These are phyloP conservation scores for Aureobasidium subglaciale DNA, from an alignment of 2,329 filamentous ascomycete species.

Conservation along the genomic window DNA sequence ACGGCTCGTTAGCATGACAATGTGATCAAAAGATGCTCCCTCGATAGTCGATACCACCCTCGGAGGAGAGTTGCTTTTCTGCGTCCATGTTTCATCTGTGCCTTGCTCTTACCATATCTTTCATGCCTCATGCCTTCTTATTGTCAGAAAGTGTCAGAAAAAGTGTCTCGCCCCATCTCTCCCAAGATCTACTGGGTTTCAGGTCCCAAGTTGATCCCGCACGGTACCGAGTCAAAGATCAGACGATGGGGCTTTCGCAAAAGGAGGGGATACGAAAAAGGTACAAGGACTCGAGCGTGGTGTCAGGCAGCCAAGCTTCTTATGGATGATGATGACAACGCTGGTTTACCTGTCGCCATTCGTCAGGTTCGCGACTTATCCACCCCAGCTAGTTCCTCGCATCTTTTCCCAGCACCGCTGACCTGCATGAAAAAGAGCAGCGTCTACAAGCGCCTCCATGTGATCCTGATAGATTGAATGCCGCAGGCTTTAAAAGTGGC, in stretches of 20 bases:
- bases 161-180: neutral
- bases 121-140: neutral
- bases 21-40: neutral
- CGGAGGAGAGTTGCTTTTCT: slow-evolving; percentile 4
- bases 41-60: slow-evolving; percentile 1
- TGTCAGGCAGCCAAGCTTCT: slow-evolving; percentile 7
- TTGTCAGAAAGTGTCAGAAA: slow-evolving; percentile 3
- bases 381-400: neutral
- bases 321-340: neutral
- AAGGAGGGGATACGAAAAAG: slow-evolving; percentile 5
- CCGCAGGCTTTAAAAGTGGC: neutral
- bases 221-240: neutral
- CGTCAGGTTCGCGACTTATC: neutral
- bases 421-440: slow-evolving; percentile 3
- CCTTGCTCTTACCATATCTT: slow-evolving; percentile 6
- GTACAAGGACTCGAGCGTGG: slow-evolving; percentile 10
- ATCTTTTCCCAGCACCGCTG: neutral
- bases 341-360: neutral
- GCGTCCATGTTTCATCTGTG: slow-evolving; percentile 3
- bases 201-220: neutral
- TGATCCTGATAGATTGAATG: neutral
- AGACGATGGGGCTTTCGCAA: neutral
- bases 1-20: slow-evolving; percentile 11
- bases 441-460: neutral
- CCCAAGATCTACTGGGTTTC: neutral